Evolutionary conservation across 441 rosid species (phyloP).

Genomic region (Gossypium schwendimanii): DNA sequence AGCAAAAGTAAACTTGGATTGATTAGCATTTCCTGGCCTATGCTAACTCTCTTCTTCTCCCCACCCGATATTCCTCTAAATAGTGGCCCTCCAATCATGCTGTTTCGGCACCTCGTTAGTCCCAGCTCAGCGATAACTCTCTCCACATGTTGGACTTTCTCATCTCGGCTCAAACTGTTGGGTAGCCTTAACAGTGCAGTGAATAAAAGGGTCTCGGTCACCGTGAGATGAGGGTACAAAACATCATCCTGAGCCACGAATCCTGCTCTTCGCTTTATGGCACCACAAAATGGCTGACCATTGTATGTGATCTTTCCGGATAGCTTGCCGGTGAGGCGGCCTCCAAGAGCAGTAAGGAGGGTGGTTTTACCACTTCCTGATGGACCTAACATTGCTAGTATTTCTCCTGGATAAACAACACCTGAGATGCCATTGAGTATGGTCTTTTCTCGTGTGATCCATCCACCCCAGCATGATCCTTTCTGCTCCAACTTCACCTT

Average conservation of each 20-base stretch:
- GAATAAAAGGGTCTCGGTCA: slow-evolving; percentile 72
- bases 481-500: slow-evolving; percentile 61
- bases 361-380: slow-evolving; percentile 98
- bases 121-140: slow-evolving; percentile 68
- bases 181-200: slow-evolving; percentile 84
- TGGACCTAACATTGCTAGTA: slow-evolving; percentile 91
- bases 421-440: slow-evolving; percentile 76
- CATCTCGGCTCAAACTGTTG: slow-evolving; percentile 43
- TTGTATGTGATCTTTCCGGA: slow-evolving; percentile 85
- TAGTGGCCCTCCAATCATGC: slow-evolving; percentile 91
- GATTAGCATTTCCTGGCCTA: slow-evolving; percentile 93
- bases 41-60: slow-evolving; percentile 88
- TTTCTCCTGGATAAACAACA: slow-evolving; percentile 77
- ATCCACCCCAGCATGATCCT: slow-evolving; percentile 41
- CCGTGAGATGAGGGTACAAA: slow-evolving; percentile 84
- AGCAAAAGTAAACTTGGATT: slow-evolving; percentile 79
- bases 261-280: slow-evolving; percentile 64
- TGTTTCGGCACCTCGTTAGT: slow-evolving; percentile 54
- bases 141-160: slow-evolving; percentile 70
- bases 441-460: slow-evolving; percentile 62
- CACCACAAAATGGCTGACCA: slow-evolving; percentile 70
- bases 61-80: slow-evolving; percentile 94
- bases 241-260: slow-evolving; percentile 88
- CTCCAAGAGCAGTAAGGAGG: slow-evolving; percentile 89
- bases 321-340: slow-evolving; percentile 61